Conservation (phyloP, 2,329 filamentous ascomycete genomes). For the Fusarium sp. region DNA sequence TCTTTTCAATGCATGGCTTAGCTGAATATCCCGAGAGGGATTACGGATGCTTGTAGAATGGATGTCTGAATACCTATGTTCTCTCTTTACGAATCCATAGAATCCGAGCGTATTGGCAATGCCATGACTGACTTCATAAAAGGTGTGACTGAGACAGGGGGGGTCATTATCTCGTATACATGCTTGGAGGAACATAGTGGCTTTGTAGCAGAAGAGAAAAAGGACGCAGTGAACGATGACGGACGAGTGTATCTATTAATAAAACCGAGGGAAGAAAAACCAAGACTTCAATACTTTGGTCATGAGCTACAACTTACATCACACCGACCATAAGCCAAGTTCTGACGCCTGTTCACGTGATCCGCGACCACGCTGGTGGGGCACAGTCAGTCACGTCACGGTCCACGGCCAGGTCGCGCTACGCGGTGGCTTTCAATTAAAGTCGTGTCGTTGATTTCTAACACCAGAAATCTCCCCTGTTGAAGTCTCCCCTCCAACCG, state of each 20-base stretch:
- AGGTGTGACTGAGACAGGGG: too few relatives aligned
- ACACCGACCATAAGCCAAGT: too few relatives aligned
- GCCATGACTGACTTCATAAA: too few relatives aligned
- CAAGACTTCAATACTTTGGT: too few relatives aligned
- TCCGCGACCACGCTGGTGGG: constrained; percentile 39
- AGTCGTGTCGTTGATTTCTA: constrained; percentile 44
- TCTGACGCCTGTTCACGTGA: constrained; percentile 51
- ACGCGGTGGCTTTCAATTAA: constrained; percentile 48
- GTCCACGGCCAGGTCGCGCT: constrained; percentile 53
- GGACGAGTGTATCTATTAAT: too few relatives aligned
- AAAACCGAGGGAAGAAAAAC: too few relatives aligned
- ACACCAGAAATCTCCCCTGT: constrained; percentile 31
- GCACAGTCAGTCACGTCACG: constrained; percentile 56
- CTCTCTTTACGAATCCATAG: neutral
- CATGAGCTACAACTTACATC: too few relatives aligned
- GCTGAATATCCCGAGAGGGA: constrained; percentile 48
- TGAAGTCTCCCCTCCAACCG: constrained; percentile 27
- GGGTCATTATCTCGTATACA: too few relatives aligned
- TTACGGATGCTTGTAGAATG: constrained; percentile 49
- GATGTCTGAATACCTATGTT: constrained; percentile 48
- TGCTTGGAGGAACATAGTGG: too few relatives aligned
- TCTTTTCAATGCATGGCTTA: constrained; percentile 53
- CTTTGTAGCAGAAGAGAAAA: too few relatives aligned
- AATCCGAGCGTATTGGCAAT: too few relatives aligned
- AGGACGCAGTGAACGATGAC: too few relatives aligned